Base-by-base conservation (phyloP, 2,329 filamentous ascomycete genomes). In the Ascocoryne sarcoides region DNA sequence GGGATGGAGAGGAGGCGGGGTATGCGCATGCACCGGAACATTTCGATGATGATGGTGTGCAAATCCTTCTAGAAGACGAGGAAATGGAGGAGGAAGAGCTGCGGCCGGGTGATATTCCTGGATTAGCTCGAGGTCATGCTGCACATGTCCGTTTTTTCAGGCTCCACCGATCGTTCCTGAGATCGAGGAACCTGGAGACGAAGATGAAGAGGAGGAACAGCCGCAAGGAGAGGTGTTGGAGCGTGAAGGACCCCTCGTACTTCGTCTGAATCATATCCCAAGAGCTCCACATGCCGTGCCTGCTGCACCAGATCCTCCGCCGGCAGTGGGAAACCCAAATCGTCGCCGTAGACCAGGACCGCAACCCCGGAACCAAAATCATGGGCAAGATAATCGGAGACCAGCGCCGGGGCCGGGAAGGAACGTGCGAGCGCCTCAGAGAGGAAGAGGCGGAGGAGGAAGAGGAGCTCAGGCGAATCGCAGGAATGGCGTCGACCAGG, bases 1-100 rank as follows among this genome's bases (percentile, higher is more conserved):
- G 89, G 0, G 88, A 95, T 51, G 76, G 75, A 3, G 65, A 59
- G 36, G 51, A 59, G 42, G 54, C 54, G 23, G 58, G 51, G 7
- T 44, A 52, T 3, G 55, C 38, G 38, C 48, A 35, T 20, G 54
- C 51, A 18, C 40, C 43, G 4, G 44, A 40, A 17, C n/a, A n/a
- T n/a, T n/a, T n/a, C n/a, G 33, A 49, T 36, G 29, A 20, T 17
- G 4, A 14, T 4, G 20, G 12, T 15, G 9, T 29, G 14, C 7
- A 31, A 36, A 19, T 26, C 12, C 23, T 12, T 7, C 32, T 18
- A 7, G 39, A 40, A 15, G 45, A 47, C 23, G 23, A 26, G 7
- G 23, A 26, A 26, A 12, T n/a, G n/a, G n/a, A n/a, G n/a, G n/a
- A n/a, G n/a, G n/a, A n/a, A n/a, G n/a, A 26, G 23, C 14, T 33